Conservation (phyloP, 345 rosid genomes). For the Kernera saxatilis region DNA sequence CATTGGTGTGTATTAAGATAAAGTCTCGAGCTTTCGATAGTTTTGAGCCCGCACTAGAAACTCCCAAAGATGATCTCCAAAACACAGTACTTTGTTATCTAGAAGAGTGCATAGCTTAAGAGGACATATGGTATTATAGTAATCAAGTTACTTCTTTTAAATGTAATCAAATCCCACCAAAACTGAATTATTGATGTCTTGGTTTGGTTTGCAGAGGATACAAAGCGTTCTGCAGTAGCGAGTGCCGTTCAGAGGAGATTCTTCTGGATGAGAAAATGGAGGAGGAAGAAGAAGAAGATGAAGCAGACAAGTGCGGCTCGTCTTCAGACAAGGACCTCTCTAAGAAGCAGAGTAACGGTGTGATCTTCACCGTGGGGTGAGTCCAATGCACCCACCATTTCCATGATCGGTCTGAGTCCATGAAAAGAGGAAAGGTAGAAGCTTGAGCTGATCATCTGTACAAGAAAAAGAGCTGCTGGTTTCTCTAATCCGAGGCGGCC, state of each 20-base stretch:
- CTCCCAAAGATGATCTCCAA: too few species aligned
- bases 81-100: background rate
- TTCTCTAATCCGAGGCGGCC: conserved; percentile 27
- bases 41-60: too few species aligned
- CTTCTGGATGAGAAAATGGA: conserved; percentile 46
- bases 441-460: conserved; percentile 32
- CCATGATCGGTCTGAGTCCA: conserved; percentile 22
- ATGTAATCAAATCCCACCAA: background rate
- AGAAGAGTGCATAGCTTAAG: background rate
- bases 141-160: too few species aligned
- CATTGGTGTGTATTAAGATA: background rate
- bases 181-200: background rate
- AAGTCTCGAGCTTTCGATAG: too few species aligned
- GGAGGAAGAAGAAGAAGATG: conserved; percentile 2
- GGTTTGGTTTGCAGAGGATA: conserved; percentile 51
- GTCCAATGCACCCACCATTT: background rate
- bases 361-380: conserved; percentile 16
- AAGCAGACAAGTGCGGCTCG: background rate
- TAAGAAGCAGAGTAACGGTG: conserved; percentile 23
- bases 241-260: conserved; percentile 60
- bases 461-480: conserved; percentile 27
- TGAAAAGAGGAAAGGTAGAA: conserved; percentile 17
- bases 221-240: conserved; percentile 77
- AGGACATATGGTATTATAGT: background rate
- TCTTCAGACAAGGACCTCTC: conserved; percentile 12